Base-by-base conservation (phyloP, 768 basidiomycete genomes). In the Mycena amicta region DNA sequence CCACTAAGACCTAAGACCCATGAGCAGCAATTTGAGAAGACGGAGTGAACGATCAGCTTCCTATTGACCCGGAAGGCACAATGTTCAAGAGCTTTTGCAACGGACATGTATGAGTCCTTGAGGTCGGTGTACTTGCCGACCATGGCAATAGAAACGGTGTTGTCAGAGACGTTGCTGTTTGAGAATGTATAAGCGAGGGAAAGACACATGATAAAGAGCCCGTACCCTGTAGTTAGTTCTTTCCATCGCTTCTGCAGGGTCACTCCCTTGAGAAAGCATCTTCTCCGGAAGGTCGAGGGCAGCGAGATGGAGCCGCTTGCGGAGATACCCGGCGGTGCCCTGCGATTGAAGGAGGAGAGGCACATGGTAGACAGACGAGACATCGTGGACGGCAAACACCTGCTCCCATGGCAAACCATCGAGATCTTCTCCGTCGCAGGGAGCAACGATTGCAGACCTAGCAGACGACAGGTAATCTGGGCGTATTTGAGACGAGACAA, bases 41-140 rank as follows among this genome's bases (percentile, higher is more conserved):
- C 45, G 63, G 91, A 95, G 65, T 92, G 84, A 39, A 98, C 79
- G 52, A 77, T 79, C 37, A 99, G 83, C 69, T 92, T 95, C 56
- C 92, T 79, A 56, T 87, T 90, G 54, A 96, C 90, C 41, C 93
- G 86, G 77, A 98, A 93, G 1, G 95, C 93, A 4, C 95, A 95
- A 73, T 99, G 96, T 73, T 99, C 96, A 31, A 99, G 80, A 22
- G 96, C 86, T 79, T 99, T 99, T 68, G 87, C 88, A 55, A 99
- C 96, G 28, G 92, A 94, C 93, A 98, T 98, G 72, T 99, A 99
- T 25, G 95, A 97, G 73, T 99, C 96, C 74, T 94, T 92, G 46
- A 98, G 79, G 63, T 93, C 88, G 15, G 95, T 98, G 78, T 99
- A 99, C 75, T 99, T 99, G 46, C 96, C 96, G 15, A 99, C 95